Conservation (phyloP, 805 yeast genomes). For the Saccharomycopsis olivae region DNA sequence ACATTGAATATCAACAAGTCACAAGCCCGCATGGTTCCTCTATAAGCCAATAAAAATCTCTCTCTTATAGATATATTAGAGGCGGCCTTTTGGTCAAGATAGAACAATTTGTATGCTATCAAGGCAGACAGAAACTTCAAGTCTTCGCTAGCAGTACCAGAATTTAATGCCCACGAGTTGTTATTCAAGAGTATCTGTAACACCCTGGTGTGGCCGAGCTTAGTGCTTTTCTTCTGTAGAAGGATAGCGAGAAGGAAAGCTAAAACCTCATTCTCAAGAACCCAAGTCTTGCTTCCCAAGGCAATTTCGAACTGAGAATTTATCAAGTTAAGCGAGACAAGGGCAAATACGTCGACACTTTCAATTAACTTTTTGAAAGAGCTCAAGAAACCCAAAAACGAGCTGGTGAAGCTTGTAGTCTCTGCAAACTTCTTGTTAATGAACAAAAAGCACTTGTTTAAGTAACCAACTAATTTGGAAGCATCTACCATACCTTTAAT, state of each 20-base stretch:
- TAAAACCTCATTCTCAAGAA: constrained; percentile 30
- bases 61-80: constrained; percentile 39
- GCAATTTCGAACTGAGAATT: constrained; percentile 60
- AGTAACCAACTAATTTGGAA: neutral
- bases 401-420: constrained; percentile 22
- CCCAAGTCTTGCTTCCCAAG: constrained; percentile 36
- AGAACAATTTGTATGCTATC: constrained; percentile 39
- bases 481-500: neutral
- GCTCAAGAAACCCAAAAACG: constrained; percentile 2
- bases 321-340: constrained; percentile 35
- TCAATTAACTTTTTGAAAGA: constrained; percentile 25
- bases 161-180: constrained; percentile 25
- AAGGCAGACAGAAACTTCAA: constrained; percentile 38
- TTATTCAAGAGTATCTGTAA: constrained; percentile 57
- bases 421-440: constrained; percentile 59
- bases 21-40: constrained; percentile 50
- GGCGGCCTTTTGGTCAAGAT: constrained; percentile 33
- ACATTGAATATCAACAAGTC: constrained; percentile 54
- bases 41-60: constrained; percentile 40
- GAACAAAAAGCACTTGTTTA: constrained; percentile 45
- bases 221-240: neutral
- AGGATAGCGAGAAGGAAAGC: constrained; percentile 30
- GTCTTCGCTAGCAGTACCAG: too few species aligned
- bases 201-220: constrained; percentile 36
- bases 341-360: constrained; percentile 27